Evolutionary conservation across 2,329 filamentous ascomycete genomes (phyloP), one percentile per base, ranked within the genome.

Genomic region (Chaetomium globosum): DNA sequence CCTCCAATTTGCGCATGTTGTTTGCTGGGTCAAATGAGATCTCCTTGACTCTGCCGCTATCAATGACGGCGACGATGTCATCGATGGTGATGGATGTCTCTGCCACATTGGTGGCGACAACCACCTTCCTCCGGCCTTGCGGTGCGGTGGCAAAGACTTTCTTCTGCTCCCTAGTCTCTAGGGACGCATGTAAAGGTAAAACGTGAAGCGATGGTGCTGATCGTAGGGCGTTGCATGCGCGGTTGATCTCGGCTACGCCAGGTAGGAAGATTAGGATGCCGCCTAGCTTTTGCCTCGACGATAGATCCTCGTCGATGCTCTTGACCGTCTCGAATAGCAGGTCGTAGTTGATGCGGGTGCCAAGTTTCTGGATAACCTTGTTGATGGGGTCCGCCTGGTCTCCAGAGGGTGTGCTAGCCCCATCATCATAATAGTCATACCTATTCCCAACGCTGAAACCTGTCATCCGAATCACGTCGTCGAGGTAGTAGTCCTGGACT

Each of bases 11-110:
- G 52, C 96, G 90, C 88, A 98, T 97, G 74, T 97, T 97, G 75
- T 90, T 96, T 68, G 89, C 85, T 0, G 92, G 87, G 75, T 98
- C 95, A 72, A 93, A 98, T 74, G 91, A 94, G 0, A 93, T 99
- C 77, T 99, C 94, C 75, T 99, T 99, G 66, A 99, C 95, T 61
- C 92, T 89, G 31, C 95, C 95, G 12, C 90, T 95, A 75, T 99
- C 95, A 68, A 99, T 94, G 54, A 99, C 95, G 2, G 92, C 94
- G 2, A 98, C 91, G 61, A 99, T 91, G 74, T 99, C 95, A 74
- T 97, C 93, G 66, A 99, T 99, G 0, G 95, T 99, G 75, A 99
- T 98, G 2, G 95, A 98, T 0, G 95, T 99, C 76, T 99, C 95
- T 1, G 95, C 95, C 2, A 99, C 94, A 73, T 99, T 99, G 53